A percentile compares a stretch with the other conserved stretches of the same genome.
phyloP scores from a whole-genome alignment of 2,329 filamentous ascomycete species.

The Fusarium secorum region DNA sequence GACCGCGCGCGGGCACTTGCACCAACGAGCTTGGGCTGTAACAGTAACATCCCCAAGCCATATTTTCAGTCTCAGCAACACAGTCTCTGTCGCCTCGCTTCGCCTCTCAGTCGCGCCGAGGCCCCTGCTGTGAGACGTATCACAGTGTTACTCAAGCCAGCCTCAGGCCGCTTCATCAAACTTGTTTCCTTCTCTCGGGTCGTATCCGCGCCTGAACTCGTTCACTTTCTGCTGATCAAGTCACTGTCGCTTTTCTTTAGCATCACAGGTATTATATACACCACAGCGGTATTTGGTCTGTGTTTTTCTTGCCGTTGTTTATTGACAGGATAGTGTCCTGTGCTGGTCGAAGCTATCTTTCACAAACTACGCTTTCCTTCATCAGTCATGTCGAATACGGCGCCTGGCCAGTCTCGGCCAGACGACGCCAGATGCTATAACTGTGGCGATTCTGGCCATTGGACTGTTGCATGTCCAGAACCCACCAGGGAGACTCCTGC shows the following conservation, averaged over 20 bases:
- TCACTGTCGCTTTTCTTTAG: neutral
- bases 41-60: constrained; percentile 23
- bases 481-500: constrained; percentile 56
- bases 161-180: constrained; percentile 26
- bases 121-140: constrained; percentile 26
- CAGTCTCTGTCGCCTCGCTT: constrained; percentile 5
- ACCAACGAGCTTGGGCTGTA: constrained; percentile 30
- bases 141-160: constrained; percentile 27
- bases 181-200: constrained; percentile 1
- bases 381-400: constrained; percentile 43
- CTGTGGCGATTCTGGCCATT: constrained; percentile 60
- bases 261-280: constrained; percentile 11
- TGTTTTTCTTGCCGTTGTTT: neutral
- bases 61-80: constrained; percentile 1
- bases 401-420: constrained; percentile 43
- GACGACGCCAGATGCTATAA: constrained; percentile 60
- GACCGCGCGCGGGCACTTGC: constrained; percentile 28
- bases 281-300: neutral
- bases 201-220: constrained; percentile 16
- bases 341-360: neutral
- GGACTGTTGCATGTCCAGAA: constrained; percentile 62
- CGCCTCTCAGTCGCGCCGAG: constrained; percentile 3
- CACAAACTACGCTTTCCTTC: neutral
- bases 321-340: constrained; percentile 4
- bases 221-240: constrained; percentile 17